Percentiles rank a stretch among this genome's conserved stretches.
Evolutionary conservation across 176 grass and related monocot species (phyloP).

Genomic region (Ensete ventricosum): DNA sequence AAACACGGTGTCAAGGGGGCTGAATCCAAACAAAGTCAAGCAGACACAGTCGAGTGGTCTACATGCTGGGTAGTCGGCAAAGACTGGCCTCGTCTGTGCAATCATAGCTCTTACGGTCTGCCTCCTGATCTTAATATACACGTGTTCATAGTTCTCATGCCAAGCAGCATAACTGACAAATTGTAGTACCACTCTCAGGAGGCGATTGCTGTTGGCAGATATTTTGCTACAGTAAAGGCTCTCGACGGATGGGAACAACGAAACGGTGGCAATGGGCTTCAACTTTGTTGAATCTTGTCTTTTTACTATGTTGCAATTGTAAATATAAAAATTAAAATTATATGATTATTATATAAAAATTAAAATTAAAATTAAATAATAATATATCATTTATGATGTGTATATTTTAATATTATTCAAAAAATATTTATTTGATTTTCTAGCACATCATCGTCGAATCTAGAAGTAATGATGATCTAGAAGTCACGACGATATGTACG

Average conservation of each 20-base stretch:
- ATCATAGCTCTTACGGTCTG: conserved; percentile 81
- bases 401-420: too few species aligned
- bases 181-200: conserved; percentile 36
- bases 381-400: too few species aligned
- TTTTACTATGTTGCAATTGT: conserved; percentile 80
- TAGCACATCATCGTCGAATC: too few species aligned
- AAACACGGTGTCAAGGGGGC: conserved; percentile 71
- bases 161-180: neutral
- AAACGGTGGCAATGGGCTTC: conserved; percentile 88
- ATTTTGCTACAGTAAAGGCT: conserved; percentile 65
- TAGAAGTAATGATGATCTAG: too few species aligned
- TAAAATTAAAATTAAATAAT: too few species aligned
- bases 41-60: conserved; percentile 45
- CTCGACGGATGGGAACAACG: conserved; percentile 86
- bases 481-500: too few species aligned
- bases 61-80: conserved; percentile 47
- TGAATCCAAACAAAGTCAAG: conserved; percentile 68
- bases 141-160: neutral
- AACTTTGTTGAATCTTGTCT: conserved; percentile 79
- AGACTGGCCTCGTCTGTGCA: conserved; percentile 66
- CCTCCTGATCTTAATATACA: neutral
- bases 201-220: conserved; percentile 86
- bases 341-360: too few species aligned
- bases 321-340: too few species aligned
- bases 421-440: too few species aligned